A percentile compares a stretch with the other conserved stretches of the same genome.
phyloP scores from a whole-genome alignment of 352 stramenopile genomes.

The Globisporangium echinulatum region DNA sequence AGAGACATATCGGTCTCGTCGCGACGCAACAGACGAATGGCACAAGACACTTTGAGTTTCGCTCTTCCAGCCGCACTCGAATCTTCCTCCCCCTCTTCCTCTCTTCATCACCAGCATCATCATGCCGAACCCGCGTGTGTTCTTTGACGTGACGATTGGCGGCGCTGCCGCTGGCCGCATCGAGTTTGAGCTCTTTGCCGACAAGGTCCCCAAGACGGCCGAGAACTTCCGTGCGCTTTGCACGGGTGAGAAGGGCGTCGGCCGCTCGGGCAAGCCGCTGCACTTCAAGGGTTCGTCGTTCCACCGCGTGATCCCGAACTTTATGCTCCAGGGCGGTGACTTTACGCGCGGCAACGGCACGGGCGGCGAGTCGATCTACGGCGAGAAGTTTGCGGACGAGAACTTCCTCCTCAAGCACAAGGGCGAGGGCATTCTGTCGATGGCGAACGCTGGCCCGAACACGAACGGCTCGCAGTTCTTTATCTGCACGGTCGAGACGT shows the following conservation, averaged over 20 bases:
- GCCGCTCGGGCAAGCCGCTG: conserved; percentile 65
- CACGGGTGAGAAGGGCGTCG: conserved; percentile 54
- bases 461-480: conserved; percentile 98
- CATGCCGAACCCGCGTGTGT: conserved; percentile 92
- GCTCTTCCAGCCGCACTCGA: conserved; percentile 25
- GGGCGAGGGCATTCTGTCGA: conserved; percentile 89
- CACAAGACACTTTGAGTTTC: conserved; percentile 21
- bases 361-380: conserved; percentile 95
- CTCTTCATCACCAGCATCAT: conserved; percentile 13
- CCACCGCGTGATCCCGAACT: conserved; percentile 91
- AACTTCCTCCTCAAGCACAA: conserved; percentile 94
- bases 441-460: conserved; percentile 96
- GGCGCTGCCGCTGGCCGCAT: conserved; percentile 89
- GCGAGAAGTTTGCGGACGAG: conserved; percentile 93
- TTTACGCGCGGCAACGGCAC: conserved; percentile 89
- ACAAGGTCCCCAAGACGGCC: conserved; percentile 72
- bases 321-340: conserved; percentile 97
- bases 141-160: conserved; percentile 97
- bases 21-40: not conserved
- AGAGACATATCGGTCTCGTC: not conserved
- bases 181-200: conserved; percentile 75
- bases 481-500: conserved; percentile 89
- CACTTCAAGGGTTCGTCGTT: conserved; percentile 87
- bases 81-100: conserved; percentile 1
- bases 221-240: conserved; percentile 56